phyloP scores from a whole-genome alignment of 2,329 filamentous ascomycete species.

The Amauroascus niger region DNA sequence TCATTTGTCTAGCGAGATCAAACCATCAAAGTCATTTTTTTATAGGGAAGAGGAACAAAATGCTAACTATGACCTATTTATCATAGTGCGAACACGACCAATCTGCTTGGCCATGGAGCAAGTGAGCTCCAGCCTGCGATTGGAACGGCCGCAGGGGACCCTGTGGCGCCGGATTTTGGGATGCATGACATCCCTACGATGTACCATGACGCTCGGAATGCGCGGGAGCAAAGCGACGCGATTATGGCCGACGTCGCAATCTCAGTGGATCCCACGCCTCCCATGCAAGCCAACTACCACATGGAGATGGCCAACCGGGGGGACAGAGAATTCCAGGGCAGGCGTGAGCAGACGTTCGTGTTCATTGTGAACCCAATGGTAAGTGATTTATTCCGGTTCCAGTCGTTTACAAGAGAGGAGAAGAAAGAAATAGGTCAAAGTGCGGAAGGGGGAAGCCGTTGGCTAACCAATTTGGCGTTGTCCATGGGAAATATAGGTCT shows the following conservation, averaged over 20 bases:
- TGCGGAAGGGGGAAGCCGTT: neutral
- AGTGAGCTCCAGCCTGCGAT: neutral
- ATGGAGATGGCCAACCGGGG: neutral
- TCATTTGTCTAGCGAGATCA: neutral
- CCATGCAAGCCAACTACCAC: neutral
- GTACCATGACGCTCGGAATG: neutral
- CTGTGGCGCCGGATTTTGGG: neutral
- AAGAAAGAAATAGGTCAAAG: neutral
- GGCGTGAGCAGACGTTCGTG: neutral
- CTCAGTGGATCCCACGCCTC: neutral
- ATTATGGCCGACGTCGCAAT: neutral
- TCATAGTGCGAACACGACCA: conserved; percentile 1
- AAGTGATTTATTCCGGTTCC: neutral
- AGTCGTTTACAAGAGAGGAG: neutral
- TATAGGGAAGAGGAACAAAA: neutral
- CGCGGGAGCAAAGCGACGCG: neutral
- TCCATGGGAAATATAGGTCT: neutral
- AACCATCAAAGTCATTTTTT: neutral
- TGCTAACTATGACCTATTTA: conserved; percentile 5
- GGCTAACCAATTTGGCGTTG: neutral
- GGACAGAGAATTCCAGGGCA: neutral
- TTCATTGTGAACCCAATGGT: conserved; percentile 7
- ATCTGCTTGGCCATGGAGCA: neutral
- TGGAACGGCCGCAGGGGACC: neutral
- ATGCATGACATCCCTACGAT: neutral